Conservation (phyloP, 331 rosid genomes). For the Quercus phellos region DNA sequence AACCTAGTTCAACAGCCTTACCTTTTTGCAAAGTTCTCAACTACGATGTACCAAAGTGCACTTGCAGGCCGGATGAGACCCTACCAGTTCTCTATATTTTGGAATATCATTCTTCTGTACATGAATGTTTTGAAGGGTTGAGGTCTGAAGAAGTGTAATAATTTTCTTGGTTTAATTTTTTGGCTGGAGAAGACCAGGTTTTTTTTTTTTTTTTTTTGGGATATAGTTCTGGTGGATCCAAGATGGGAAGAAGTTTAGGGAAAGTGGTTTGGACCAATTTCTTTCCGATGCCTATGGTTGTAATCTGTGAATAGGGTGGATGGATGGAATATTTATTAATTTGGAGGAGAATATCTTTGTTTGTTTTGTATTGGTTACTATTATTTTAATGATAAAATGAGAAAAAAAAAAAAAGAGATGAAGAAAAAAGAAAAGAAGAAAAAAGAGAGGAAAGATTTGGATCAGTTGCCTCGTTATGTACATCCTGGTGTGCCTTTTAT, state of each 20-base stretch:
- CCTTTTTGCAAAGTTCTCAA: background rate
- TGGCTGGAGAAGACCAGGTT: conserved; percentile 4
- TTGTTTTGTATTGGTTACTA: conserved; percentile 9
- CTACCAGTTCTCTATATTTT: conserved; percentile 6
- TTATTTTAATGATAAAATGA: background rate
- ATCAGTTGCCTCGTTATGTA: background rate
- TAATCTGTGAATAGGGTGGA: conserved; percentile 20
- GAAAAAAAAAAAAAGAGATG: background rate
- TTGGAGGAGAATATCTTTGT: background rate
- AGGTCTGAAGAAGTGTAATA: conserved; percentile 14
- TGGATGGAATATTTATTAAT: too few relatives aligned
- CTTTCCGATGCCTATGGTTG: background rate
- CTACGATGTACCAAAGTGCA: conserved; percentile 3
- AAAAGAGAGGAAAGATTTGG: background rate
- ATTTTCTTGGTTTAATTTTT: conserved; percentile 4
- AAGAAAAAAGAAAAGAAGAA: background rate
- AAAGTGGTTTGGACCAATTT: conserved; percentile 17
- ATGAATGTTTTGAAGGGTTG: conserved; percentile 30
- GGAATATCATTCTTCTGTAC: conserved; percentile 27
- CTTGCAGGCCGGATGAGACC: conserved; percentile 6
- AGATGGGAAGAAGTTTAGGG: conserved; percentile 27
- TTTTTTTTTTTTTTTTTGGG: background rate
- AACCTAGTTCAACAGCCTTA: conserved; percentile 15
- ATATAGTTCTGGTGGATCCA: conserved; percentile 21
- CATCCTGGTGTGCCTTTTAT: background rate